Conservation (phyloP, 2,329 filamentous ascomycete genomes). For the Periconia sp. region DNA sequence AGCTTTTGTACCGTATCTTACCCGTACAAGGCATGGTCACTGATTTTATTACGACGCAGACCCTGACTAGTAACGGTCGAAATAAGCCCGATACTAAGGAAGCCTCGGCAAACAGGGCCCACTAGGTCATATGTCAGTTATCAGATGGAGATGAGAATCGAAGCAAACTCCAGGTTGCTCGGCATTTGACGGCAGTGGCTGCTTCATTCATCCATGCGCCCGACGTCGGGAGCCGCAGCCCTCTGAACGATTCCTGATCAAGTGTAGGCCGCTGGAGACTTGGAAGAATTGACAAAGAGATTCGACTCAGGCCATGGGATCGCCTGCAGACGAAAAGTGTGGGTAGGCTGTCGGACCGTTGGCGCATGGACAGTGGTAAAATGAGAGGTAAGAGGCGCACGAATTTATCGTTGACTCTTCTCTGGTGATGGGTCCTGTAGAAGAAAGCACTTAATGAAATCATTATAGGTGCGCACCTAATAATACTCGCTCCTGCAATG, state of each 20-base stretch:
- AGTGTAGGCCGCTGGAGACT: not conserved
- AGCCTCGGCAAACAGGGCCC: not conserved
- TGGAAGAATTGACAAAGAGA: not conserved
- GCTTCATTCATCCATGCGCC: not conserved
- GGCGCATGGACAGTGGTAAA: not conserved
- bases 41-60: not conserved
- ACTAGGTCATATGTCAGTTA: not conserved
- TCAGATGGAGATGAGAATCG: not conserved
- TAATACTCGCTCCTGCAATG: not conserved
- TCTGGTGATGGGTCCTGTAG: no score
- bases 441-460: no score
- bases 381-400: not conserved
- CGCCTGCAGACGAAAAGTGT: not conserved
- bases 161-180: not conserved
- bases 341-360: not conserved
- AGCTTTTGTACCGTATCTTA: not conserved
- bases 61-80: no score
- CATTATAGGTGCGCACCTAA: no score
- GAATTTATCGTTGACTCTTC: not conserved
- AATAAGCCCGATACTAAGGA: no score
- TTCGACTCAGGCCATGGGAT: not conserved
- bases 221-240: not conserved
- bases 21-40: not conserved
- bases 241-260: no score
- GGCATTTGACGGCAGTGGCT: not conserved